Base-by-base conservation (phyloP, 192 early-diverging fungal species). In the Kappamyces sp. region DNA sequence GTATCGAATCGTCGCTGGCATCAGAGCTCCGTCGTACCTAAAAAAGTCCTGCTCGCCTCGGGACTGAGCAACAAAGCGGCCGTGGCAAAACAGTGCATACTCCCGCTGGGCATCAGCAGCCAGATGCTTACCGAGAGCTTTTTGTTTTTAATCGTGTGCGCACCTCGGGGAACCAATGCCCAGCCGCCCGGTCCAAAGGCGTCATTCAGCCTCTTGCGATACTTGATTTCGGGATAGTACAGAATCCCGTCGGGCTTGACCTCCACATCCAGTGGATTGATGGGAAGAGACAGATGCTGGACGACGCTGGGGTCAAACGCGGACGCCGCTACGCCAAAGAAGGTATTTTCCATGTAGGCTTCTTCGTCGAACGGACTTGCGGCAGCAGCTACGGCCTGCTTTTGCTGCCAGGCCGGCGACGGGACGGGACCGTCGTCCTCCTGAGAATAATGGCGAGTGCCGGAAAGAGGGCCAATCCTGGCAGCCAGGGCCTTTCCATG, bases 141-240 rank as follows among this genome's bases (percentile, higher is more conserved):
- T 51, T 76, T 82, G 37, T 83, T 75, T 9, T 74, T 81, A 31
- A 93, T 77, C 1, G 90, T 90, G 69, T 94, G 90, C 9, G 90
- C 87, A 38, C 89, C 88, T 46, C 93, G 85, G 6, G 93, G 93
- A 12, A 91, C 87, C n/a, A 91, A 66, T 2, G 85, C 31, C 77
- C 74, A 79, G 3, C 72, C 77, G 23, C 77, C 95, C 12, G 95
- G 95, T 13, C 93, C 92, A 76, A 98, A 97, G 4, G 93, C 90
- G 47, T 79, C 83, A 75, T 95, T 95, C 41, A 98, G 79, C 48
- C 95, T 90, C 41, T 93, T 85, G n/a, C 95, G 82, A 71, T 94
- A 96, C 59, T 96, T 96, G 64, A 98, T 98, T 73, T 97, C 96
- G 40, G 93, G 93, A 12, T 97, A 75, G 62, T 97, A 97, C 15